Evolutionary conservation across 177 flowering plant species (phyloP).

Genomic region (Vitis hybrid): DNA sequence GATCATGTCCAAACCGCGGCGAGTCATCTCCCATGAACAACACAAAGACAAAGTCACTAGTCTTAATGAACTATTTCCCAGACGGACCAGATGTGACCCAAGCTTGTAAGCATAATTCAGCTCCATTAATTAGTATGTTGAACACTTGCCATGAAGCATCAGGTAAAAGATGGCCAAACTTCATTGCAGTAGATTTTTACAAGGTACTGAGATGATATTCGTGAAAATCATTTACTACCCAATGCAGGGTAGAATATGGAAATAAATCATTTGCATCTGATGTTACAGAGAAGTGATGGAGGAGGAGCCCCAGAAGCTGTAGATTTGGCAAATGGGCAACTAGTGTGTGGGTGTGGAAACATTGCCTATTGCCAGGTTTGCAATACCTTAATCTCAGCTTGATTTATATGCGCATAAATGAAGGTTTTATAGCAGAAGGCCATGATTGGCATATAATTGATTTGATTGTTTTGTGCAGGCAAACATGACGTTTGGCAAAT

Average conservation of each 20-base stretch:
- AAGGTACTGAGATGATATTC: constrained; percentile 37
- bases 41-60: constrained; percentile 56
- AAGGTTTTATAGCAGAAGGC: neutral
- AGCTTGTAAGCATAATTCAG: constrained; percentile 77
- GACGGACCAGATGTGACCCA: constrained; percentile 33
- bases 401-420: too few relatives aligned
- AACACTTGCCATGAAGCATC: constrained; percentile 67
- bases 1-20: constrained; percentile 85
- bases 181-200: constrained; percentile 83
- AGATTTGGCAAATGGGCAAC: constrained; percentile 72
- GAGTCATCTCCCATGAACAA: constrained; percentile 78
- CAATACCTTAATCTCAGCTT: neutral
- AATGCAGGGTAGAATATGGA: too few relatives aligned
- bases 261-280: neutral
- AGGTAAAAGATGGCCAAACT: constrained; percentile 79
- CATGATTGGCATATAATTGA: neutral
- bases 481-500: constrained; percentile 43
- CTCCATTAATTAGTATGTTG: constrained; percentile 56
- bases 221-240: too few relatives aligned
- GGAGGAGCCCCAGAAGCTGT: constrained; percentile 84
- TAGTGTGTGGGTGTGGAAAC: constrained; percentile 68
- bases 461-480: constrained; percentile 31
- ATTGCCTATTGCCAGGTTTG: constrained; percentile 68
- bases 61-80: constrained; percentile 69
- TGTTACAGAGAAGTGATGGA: constrained; percentile 85